Conservation (phyloP, 768 basidiomycete species). For the Boletus pseudopeckii region DNA sequence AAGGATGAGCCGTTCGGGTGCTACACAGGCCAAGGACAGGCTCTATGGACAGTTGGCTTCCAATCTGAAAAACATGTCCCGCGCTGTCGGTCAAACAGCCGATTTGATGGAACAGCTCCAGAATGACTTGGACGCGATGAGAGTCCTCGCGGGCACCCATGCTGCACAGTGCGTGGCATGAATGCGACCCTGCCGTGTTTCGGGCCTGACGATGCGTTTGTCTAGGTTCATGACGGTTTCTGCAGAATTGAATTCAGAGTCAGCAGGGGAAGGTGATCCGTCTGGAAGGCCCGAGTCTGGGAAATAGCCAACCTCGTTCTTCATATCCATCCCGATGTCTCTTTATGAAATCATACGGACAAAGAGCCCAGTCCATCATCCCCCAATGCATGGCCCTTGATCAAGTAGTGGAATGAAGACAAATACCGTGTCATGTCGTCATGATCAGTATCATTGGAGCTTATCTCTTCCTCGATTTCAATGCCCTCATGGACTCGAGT, state of each 20-base stretch:
- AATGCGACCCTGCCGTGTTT: background rate
- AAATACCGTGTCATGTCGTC: background rate
- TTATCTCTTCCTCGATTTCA: background rate
- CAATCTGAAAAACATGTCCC: slow-evolving; percentile 63
- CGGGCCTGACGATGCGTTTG: background rate
- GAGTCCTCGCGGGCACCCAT: slow-evolving; percentile 71
- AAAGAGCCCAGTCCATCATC: background rate
- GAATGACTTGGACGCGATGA: slow-evolving; percentile 74
- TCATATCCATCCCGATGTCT: background rate
- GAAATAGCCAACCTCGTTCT: slow-evolving; percentile 1
- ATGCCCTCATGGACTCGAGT: background rate
- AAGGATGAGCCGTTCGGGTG: slow-evolving; percentile 38
- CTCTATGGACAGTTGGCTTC: slow-evolving; percentile 75
- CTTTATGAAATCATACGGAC: background rate
- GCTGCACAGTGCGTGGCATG: slow-evolving; percentile 66
- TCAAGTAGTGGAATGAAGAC: background rate
- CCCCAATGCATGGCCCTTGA: too few relatives aligned
- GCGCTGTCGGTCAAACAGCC: slow-evolving; percentile 67
- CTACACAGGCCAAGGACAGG: slow-evolving; percentile 75
- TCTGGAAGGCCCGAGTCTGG: slow-evolving; percentile 3
- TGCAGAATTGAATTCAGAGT: slow-evolving; percentile 38
- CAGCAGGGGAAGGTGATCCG: slow-evolving; percentile 14
- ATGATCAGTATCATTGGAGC: background rate
- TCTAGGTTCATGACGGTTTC: slow-evolving; percentile 52
- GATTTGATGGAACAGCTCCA: slow-evolving; percentile 75